These are phyloP conservation scores for Saccharomycopsis sp. DNA, from an alignment of 805 yeast genomes.

Conservation along the genomic window DNA sequence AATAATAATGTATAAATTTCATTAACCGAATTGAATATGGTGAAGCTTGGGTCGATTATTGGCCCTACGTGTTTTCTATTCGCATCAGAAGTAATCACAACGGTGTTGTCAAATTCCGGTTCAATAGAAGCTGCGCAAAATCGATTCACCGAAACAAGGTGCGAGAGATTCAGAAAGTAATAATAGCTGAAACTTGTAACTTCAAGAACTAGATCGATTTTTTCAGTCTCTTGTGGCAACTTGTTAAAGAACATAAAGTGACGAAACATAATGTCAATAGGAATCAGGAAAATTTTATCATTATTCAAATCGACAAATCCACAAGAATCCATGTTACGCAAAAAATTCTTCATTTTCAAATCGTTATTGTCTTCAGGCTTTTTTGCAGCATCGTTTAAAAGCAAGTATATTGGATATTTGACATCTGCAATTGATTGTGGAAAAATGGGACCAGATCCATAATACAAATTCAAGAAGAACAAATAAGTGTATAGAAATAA, in stretches of 20 bases:
- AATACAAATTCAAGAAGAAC: slow-evolving; percentile 15
- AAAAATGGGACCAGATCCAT: not conserved
- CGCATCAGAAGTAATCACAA: slow-evolving; percentile 17
- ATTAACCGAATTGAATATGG: slow-evolving; percentile 29
- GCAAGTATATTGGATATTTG: not conserved
- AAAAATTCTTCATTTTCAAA: not conserved
- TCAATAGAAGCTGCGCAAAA: too few relatives aligned
- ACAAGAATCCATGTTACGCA: not conserved
- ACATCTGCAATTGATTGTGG: not conserved
- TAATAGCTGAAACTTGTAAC: slow-evolving; percentile 50
- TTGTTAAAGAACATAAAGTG: slow-evolving; percentile 50
- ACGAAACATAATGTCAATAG: slow-evolving; percentile 61
- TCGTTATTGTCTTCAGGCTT: not conserved
- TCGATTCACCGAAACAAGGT: slow-evolving; percentile 5
- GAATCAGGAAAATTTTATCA: slow-evolving; percentile 24
- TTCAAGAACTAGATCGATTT: slow-evolving; percentile 61
- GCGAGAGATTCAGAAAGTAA: slow-evolving; percentile 23
- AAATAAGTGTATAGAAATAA: slow-evolving; percentile 17
- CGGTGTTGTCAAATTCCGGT: slow-evolving; percentile 7
- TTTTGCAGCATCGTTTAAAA: not conserved
- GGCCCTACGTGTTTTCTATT: too few relatives aligned
- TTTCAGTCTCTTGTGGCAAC: slow-evolving; percentile 68
- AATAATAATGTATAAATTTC: slow-evolving; percentile 58
- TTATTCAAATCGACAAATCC: slow-evolving; percentile 4
- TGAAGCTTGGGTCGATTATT: too few relatives aligned